Base-by-base conservation (phyloP, 169 alveolate species). In the Cryptosporidium tyzzeri region DNA sequence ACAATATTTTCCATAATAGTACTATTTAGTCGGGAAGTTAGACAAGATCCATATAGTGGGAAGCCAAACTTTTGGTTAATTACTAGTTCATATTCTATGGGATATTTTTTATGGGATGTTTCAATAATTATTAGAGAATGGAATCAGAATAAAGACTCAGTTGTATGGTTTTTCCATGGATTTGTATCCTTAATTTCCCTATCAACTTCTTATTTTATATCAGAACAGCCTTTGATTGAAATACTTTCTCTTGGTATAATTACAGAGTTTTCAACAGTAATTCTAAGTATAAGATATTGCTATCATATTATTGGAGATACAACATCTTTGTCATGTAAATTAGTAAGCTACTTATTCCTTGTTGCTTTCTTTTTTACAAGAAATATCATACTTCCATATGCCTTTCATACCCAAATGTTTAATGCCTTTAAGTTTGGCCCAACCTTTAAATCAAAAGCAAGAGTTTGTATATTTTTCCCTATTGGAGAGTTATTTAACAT, bases 141-240 rank as follows among this genome's bases (percentile, higher is more conserved):
- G 89, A 59, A 29, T 21, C 74, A 80, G 59, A 80, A 80, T 18
- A 80, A 62, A 37, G 89, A 80, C 50, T 80, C 89, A 10, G 12
- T 10, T 80, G 89, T 80, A n/a, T 80, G 89, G 89, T 50, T 80
- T 21, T 80, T 80, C 31, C 89, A 80, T 80, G 89, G 89, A 62
- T 62, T 39, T 41, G 89, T 80, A n/a, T 80, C 89, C 0, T 29
- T 80, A 26, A 10, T 80, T 41, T 59, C 89, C 31, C 3, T 80
- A 59, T 39, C 35, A 33, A 39, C 55, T 62, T 80, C 89, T 26
- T 80, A 14, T 44, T 23, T 80, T 29, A 23, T 80, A 9, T 69
- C 73, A 44, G 89, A 80, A 8, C 89, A 80, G n/a, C 75, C 80
- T 10, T 35, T 80, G 23, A 80, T 80, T 33, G 45, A 65, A 44